Conservation (phyloP, 805 yeast genomes). For the Wickerhamiella alocasiicola region DNA sequence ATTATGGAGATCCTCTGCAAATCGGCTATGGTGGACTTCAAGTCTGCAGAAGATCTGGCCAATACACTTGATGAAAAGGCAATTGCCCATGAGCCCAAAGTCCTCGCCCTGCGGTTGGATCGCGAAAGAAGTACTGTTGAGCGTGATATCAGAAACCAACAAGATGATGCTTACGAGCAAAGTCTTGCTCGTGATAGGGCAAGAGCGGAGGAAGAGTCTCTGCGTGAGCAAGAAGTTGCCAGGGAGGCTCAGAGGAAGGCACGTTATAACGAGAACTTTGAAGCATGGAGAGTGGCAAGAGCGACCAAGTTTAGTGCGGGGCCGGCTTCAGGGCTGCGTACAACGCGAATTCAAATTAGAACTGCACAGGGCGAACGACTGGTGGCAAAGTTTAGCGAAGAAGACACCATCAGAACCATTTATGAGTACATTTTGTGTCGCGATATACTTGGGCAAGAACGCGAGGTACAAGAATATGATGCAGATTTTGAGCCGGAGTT, state of each 20-base stretch:
- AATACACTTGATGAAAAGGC: slow-evolving; percentile 36
- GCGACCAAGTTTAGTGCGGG: slow-evolving; percentile 22
- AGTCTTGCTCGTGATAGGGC: slow-evolving; percentile 57
- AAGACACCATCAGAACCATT: slow-evolving; percentile 44
- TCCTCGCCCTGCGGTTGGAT: slow-evolving; percentile 50
- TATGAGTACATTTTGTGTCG: slow-evolving; percentile 57
- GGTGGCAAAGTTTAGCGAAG: slow-evolving; percentile 36
- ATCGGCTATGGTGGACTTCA: slow-evolving; percentile 32
- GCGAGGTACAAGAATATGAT: slow-evolving; percentile 24
- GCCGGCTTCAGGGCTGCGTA: too few relatives aligned
- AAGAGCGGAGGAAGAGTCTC: slow-evolving; percentile 20
- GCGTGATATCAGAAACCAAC: slow-evolving; percentile 53
- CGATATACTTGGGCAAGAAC: slow-evolving; percentile 14
- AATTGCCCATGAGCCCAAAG: slow-evolving; percentile 47
- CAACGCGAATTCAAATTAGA: slow-evolving; percentile 56
- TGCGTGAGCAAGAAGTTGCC: slow-evolving; percentile 17
- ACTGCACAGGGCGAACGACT: slow-evolving; percentile 50
- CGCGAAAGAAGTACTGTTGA: slow-evolving; percentile 44
- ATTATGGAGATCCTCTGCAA: slow-evolving; percentile 49
- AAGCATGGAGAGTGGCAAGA: slow-evolving; percentile 42
- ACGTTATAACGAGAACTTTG: slow-evolving; percentile 18
- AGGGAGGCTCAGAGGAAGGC: slow-evolving; percentile 19
- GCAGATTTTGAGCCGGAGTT: slow-evolving; percentile 35
- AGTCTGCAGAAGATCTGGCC: slow-evolving; percentile 23
- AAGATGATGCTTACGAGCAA: slow-evolving; percentile 63